Evolutionary conservation across 192 early-diverging fungal species (phyloP), one percentile per base, ranked within the genome.

Genomic region (Coemansia sp.): DNA sequence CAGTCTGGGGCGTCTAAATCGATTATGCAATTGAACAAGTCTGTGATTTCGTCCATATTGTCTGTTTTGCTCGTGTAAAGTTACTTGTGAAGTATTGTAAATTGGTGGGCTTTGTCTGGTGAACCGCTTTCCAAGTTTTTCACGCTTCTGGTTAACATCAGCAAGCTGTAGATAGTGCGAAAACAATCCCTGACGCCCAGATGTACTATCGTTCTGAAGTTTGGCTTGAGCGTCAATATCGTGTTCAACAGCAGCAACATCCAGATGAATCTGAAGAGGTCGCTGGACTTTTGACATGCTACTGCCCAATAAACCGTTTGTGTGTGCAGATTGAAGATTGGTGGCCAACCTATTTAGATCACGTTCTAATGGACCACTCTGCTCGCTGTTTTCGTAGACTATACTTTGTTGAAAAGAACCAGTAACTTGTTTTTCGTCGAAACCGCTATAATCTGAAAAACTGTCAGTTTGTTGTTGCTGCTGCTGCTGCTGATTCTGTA

Each of bases 101-200:
- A 15, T n/a, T 19, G 44, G 44, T 8, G 44, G 44, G 2, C 8
- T 46, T 46, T 46, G 17, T 46, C 44, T 13, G 5, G 17, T 46
- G 44, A n/a, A 18, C 17, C 18, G 44, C 15, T 46, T 18, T 17
- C 15, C 44, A 8, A 46, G 44, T 3, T 8, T 7, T 8, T 46
- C 21, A 21, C 44, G 44, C 17, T 46, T n/a, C 8, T 46, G n/a
- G 44, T 46, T 18, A 18, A 46, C 44, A 18, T 46, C 44, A 3
- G 44, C 44, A n/a, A 46, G 18, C 18, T 46, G 44, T 21, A 46
- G 21, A 18, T 46, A 46, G 17, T 46, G 44, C 8, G 44, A 46
- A 46, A 46, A 21, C n/a, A 46, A 18, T 2, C 44, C 44, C 9
- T 46, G 44, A 8, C 44, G n/a, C 15, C 21, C 44, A 1, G 44